A percentile compares a stretch with the other conserved stretches of the same genome.
phyloP scores from a whole-genome alignment of 768 basidiomycete genomes.

The Gymnopilus junonius region DNA sequence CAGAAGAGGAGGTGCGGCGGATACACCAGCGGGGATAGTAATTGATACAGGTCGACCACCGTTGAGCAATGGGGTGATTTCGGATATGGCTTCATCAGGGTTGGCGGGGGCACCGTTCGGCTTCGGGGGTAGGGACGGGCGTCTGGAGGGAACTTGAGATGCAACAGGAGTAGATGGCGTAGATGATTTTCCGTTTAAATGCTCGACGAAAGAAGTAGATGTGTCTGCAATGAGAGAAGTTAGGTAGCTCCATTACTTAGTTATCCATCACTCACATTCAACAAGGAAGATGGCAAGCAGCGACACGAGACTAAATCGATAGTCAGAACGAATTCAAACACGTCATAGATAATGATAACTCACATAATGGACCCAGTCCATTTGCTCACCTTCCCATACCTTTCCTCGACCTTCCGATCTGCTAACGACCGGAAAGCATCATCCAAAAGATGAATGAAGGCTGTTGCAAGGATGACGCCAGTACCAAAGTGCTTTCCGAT shows the following conservation, averaged over 20 bases:
- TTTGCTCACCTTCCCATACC: slow-evolving; percentile 53
- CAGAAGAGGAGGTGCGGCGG: not conserved
- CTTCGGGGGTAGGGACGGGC: not conserved
- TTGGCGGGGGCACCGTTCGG: not conserved
- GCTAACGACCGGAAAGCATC: slow-evolving; percentile 71
- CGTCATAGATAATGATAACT: slow-evolving; percentile 28
- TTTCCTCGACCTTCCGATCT: slow-evolving; percentile 45
- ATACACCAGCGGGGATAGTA: no score
- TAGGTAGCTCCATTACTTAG: not conserved
- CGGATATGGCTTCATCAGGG: not conserved
- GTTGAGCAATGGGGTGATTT: slow-evolving; percentile 10
- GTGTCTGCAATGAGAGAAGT: slow-evolving; percentile 49
- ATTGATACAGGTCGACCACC: not conserved
- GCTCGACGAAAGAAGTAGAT: slow-evolving; percentile 77
- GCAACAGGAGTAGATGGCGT: slow-evolving; percentile 43
- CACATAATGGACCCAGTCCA: slow-evolving; percentile 79
- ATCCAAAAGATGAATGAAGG: slow-evolving; percentile 80
- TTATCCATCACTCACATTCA: slow-evolving; percentile 63
- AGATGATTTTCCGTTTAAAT: slow-evolving; percentile 66
- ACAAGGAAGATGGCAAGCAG: slow-evolving; percentile 75
- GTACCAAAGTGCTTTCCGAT: slow-evolving; percentile 91
- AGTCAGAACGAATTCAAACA: not conserved
- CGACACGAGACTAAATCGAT: slow-evolving; percentile 34
- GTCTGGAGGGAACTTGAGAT: slow-evolving; percentile 27
- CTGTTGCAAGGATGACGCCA: slow-evolving; percentile 82